A percentile compares a stretch with the other conserved stretches of the same genome.
Conservation (phyloP, 75 land plant genomes). For the Ceratopteris richardii region DNA sequence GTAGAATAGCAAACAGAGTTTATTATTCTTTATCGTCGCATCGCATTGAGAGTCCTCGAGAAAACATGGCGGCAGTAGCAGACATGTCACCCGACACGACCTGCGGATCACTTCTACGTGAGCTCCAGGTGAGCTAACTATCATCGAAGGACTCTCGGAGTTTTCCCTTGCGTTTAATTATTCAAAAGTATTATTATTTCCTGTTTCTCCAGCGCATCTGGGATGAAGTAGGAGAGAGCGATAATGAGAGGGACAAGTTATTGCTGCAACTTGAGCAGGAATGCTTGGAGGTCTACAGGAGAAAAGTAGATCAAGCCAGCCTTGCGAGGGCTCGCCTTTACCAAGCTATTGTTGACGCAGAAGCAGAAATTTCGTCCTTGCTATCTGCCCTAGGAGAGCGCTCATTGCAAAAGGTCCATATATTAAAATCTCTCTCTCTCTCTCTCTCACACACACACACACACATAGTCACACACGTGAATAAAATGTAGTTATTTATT, state of each 20-base stretch:
- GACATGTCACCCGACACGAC: constrained; percentile 30
- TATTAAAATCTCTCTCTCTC: neutral
- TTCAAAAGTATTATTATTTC: neutral
- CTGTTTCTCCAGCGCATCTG: constrained; percentile 67
- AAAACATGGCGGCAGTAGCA: no score
- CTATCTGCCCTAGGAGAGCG: constrained; percentile 77
- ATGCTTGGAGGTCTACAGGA: constrained; percentile 92
- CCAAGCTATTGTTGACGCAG: constrained; percentile 79
- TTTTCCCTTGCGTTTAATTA: neutral
- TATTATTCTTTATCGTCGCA: no score
- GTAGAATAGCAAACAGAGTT: no score
- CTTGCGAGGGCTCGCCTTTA: constrained; percentile 73
- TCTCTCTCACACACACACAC: no score
- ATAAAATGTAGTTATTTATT: no score
- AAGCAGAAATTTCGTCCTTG: constrained; percentile 64
- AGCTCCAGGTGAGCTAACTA: constrained; percentile 47
- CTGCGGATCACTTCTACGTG: constrained; percentile 58
- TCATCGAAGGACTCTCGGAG: no score
- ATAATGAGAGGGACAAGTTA: constrained; percentile 85
- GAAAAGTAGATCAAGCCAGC: constrained; percentile 85
- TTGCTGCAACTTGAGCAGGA: constrained; percentile 90
- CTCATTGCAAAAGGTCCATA: neutral
- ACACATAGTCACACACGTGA: no score
- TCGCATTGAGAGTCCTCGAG: no score
- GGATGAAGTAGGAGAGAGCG: constrained; percentile 97